Base-by-base conservation (phyloP, 345 rosid genomes). In the rapeseed (Brassica napus) region DNA sequence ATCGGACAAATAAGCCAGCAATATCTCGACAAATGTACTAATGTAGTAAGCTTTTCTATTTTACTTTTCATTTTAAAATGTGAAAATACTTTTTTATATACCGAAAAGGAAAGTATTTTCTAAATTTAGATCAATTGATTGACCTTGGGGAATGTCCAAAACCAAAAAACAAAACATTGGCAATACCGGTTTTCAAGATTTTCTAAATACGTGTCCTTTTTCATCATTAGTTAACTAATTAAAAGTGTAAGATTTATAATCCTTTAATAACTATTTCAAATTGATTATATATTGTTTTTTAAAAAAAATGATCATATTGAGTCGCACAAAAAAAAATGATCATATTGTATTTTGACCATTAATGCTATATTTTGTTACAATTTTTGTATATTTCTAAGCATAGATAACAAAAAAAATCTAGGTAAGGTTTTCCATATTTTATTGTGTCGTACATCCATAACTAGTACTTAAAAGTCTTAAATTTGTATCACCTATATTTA, bases 1-100 rank as follows among this genome's bases (percentile, higher is more conserved):
- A 74, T 39, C 71, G 14, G 79, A 74, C 79, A 49, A 69, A 5
- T 49, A 8, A 54, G 71, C 79, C 83, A 80, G 55, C 39, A 37
- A 80, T 9, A 62, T 39, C 62, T 74, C 21, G 21, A 18, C 21
- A 18, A 18, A 18, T 18, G 21, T 18, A 18, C 21, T 18, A 18
- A 18, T 18, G 21, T 18, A 71, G 79, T 52, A 74, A 69, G n/a
- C 66, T 16, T 5, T 54, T 47, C 30, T 49, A 15, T 6, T 21
- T 58, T 57, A 0, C 4, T 52, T 59, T 59, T 63, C 12, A 24
- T 1, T 79, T 68, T 68, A 21, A 0, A 52, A 49, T 49, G 28
- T 60, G 15, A 6, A 31, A 44, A 68, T 24, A 23, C 21, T 52
- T 74, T 55, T 55, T 52, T 28, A 54, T 49, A 79, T 63, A 24